Conservation (phyloP, 1,284 basidiomycete species). For the Peniophora sp. region DNA sequence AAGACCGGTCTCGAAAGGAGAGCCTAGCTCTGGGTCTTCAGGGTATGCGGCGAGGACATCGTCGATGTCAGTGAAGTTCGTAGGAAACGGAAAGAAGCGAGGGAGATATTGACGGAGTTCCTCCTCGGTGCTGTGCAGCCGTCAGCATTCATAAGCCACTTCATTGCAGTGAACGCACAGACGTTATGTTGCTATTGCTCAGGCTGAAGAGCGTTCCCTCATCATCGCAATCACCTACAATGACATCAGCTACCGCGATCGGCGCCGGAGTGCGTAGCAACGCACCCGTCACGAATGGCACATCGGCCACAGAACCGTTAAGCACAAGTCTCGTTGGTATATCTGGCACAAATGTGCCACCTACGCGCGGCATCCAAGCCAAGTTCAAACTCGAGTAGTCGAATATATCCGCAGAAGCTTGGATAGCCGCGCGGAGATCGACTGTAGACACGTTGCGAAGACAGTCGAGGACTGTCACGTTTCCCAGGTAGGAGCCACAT, state of each 20-base stretch:
- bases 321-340: constrained; percentile 14
- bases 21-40: constrained; percentile 34
- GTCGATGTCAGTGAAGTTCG: constrained; percentile 19
- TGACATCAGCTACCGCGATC: background rate
- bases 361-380: constrained; percentile 19
- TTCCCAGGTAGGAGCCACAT: background rate
- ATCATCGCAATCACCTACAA: constrained; percentile 33
- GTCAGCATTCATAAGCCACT: background rate
- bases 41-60: constrained; percentile 31
- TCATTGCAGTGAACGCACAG: too few relatives aligned
- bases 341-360: constrained; percentile 21
- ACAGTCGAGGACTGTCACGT: background rate
- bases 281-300: constrained; percentile 22
- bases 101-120: constrained; percentile 29
- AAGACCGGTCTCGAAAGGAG: constrained; percentile 41
- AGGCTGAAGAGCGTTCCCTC: constrained; percentile 46
- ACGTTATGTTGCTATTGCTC: constrained; percentile 34
- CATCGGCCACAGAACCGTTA: constrained; percentile 14
- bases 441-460: background rate
- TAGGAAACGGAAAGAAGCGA: constrained; percentile 23
- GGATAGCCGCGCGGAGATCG: background rate
- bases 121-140: constrained; percentile 22
- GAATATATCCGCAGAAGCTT: constrained; percentile 4
- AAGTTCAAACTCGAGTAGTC: constrained; percentile 1
- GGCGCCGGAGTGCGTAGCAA: background rate